Base-by-base conservation (phyloP, 805 yeast species). In the Clavispora santaluciae region DNA sequence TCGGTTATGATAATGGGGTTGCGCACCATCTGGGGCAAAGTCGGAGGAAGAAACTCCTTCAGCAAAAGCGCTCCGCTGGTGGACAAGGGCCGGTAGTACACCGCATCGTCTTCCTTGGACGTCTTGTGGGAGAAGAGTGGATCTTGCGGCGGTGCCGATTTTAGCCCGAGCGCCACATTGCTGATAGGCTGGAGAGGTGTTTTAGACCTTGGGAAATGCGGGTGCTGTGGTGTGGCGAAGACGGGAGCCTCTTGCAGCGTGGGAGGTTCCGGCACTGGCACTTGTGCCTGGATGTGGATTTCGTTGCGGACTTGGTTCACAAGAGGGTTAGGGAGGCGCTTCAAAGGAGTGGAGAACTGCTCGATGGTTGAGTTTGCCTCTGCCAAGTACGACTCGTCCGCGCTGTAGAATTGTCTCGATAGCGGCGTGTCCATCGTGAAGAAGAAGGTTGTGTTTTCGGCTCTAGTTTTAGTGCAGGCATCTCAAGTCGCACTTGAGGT, bases 1-100 rank as follows among this genome's bases (percentile, higher is more conserved):
- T 35, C 26, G n/a, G 35, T 20, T 6, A 39, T 35, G 17, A 49
- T 36, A 16, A 49, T 39, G 3, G 50, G 53, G 22, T 46, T 46
- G 18, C 38, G 43, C 23, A 35, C 38, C 18, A 28, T 42, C 16
- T 37, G 43, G 4, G 40, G 39, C 20, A 42, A 34, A 5, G 39
- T 29, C 8, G 44, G 48, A 9, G 53, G 51, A 23, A 48, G 36
- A 29, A 26, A 46, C 8, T 43, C 48, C n/a, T 42, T 34, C 40
- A 45, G 45, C 9, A 46, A 17, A 5, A 38, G 33, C 13, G 49
- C 35, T 2, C 45, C 43, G 2, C 40, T 41, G 12, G 35, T 36
- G 11, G 46, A 42, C 9, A 36, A 22, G 12, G 48, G 39, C 22
- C 35, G 29, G 36, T 38, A 42, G 22, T 35, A 39, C 7, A 42